phyloP scores from a whole-genome alignment of 768 basidiomycete species.

The Serpula lacrymans region DNA sequence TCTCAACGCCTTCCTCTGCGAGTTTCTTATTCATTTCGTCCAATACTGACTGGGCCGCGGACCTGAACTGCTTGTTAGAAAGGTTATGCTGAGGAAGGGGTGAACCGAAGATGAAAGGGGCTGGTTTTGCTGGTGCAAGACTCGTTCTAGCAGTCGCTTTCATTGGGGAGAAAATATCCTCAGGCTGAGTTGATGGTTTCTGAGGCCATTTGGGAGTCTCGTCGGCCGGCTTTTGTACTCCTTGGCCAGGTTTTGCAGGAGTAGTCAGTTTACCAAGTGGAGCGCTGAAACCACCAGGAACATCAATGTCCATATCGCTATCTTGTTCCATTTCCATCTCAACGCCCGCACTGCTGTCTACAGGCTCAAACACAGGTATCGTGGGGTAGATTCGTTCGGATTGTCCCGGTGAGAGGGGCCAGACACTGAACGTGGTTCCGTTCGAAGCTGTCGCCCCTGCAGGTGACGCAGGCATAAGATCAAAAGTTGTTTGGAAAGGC shows the following conservation, averaged over 20 bases:
- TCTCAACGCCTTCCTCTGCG: slow-evolving; percentile 50
- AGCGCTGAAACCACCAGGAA: slow-evolving; percentile 32
- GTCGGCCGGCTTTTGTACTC: slow-evolving; percentile 16
- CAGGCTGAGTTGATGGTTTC: slow-evolving; percentile 27
- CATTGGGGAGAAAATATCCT: slow-evolving; percentile 41
- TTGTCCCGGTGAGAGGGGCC: slow-evolving; percentile 38
- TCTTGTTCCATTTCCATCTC: slow-evolving; percentile 22
- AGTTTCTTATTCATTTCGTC: slow-evolving; percentile 82
- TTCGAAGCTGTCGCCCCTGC: slow-evolving; percentile 12
- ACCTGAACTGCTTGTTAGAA: slow-evolving; percentile 63
- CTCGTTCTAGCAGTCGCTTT: slow-evolving; percentile 14
- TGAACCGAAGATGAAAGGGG: slow-evolving; percentile 77
- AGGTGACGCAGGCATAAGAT: slow-evolving; percentile 61
- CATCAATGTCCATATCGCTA: slow-evolving; percentile 32
- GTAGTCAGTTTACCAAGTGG: slow-evolving; percentile 18
- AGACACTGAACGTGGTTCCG: slow-evolving; percentile 24
- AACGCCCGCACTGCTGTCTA: too few species aligned
- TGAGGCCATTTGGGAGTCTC: slow-evolving; percentile 23
- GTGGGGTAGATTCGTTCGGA: slow-evolving; percentile 36
- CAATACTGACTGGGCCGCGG: slow-evolving; percentile 65
- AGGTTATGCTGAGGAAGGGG: slow-evolving; percentile 60
- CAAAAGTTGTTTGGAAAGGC: slow-evolving; percentile 65
- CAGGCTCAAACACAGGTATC: slow-evolving; percentile 29
- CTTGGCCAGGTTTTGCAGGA: slow-evolving; percentile 11
- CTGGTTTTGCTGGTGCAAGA: slow-evolving; percentile 21